Percentiles rank a stretch among this genome's conserved stretches.
These are phyloP conservation scores for Phascolomyces articulosus DNA, from an alignment of 371 early-diverging fungal species.

Conservation along the genomic window DNA sequence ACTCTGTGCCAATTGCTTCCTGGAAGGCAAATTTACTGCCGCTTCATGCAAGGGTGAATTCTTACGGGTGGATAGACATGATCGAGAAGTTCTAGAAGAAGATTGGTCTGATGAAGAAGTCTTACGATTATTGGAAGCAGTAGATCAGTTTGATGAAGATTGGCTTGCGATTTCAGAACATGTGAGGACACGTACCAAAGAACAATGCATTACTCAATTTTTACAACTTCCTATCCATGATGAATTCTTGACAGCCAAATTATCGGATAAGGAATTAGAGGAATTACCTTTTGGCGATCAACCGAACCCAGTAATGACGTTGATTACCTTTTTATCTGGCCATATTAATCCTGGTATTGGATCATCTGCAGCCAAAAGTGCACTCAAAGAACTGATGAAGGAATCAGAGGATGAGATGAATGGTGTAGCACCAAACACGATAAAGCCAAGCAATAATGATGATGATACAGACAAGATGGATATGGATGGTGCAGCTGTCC, in stretches of 20 bases:
- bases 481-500: constrained; percentile 9
- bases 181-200: constrained; percentile 91
- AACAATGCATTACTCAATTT: constrained; percentile 96
- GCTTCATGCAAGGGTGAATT: constrained; percentile 43
- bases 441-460: neutral
- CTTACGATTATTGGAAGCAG: constrained; percentile 90
- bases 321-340: constrained; percentile 44
- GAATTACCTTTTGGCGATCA: constrained; percentile 42
- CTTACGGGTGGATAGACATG: constrained; percentile 35
- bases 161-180: constrained; percentile 95
- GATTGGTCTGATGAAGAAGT: constrained; percentile 96
- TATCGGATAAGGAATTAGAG: constrained; percentile 30
- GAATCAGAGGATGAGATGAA: neutral
- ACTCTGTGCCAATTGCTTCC: constrained; percentile 43
- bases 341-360: constrained; percentile 53
- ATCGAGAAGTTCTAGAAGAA: constrained; percentile 31
- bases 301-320: constrained; percentile 51
- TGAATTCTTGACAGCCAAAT: constrained; percentile 30
- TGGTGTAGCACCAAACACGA: too few species aligned
- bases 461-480: constrained; percentile 27
- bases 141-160: constrained; percentile 96
- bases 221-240: constrained; percentile 92
- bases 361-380: constrained; percentile 49
- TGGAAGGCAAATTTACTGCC: constrained; percentile 47
- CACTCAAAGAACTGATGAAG: constrained; percentile 29